Base-by-base conservation (phyloP, 2,329 filamentous ascomycete genomes). In the Fusarium virguliforme region DNA sequence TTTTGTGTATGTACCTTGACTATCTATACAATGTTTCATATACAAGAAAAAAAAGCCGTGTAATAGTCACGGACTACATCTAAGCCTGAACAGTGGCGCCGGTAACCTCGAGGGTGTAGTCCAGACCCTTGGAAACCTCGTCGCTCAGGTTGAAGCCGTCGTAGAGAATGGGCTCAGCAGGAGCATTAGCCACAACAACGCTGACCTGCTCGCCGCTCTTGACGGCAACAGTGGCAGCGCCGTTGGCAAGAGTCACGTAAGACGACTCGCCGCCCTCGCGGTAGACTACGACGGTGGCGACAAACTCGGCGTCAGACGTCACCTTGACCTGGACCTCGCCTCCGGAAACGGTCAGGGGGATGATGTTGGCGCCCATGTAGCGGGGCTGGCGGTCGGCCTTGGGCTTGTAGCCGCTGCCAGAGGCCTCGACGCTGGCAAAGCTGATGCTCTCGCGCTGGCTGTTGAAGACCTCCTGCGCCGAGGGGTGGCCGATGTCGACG, bases 351-450 rank as follows among this genome's bases (percentile, higher is more conserved):
- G 79, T 81, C 9, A 86, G 77, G 1, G 84, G 84, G 43, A 84
- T 81, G 67, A 86, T 86, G 74, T 83, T 86, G 56, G 84, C 80
- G 1, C 85, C 85, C 83, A 87, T 84, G 74, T 87, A 87, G 28
- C 79, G 77, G 22, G 85, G 85, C 15, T 77, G 76, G 4, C 84
- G 78, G 12, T 78, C 80, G 0, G 80, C 46, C 62, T 83, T 85
- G 65, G 85, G 83, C n/a, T 75, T 80, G 71, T 84, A 87, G 4
- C 79, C 81, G 24, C 62, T 75, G 4, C 80, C 79, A 8, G 68
- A 60, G 3, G 77, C 67, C 60, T 85, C 81, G 10, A 86, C 75
- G 67, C 83, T 84, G 59, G 79, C 79, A 40, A 83, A 85, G 72
- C 82, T 83, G 58, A 85, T 70, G 15, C 67, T 67, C 3, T 68